phyloP scores from a whole-genome alignment of 2,329 filamentous ascomycete genomes.

The Chrysoporthe austroafricana region DNA sequence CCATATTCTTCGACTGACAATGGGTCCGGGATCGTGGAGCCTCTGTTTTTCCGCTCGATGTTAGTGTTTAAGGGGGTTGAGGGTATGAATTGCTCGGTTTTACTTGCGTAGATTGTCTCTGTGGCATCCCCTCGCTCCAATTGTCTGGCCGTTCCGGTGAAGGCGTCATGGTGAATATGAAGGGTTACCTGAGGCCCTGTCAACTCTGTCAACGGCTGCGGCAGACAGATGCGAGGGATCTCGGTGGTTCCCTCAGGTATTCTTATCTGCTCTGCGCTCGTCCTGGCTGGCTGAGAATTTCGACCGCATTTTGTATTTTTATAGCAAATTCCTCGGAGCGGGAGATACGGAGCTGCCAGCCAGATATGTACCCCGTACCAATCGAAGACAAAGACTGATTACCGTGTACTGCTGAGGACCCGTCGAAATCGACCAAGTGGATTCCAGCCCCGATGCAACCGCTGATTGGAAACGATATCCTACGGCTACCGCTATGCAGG shows the following conservation, averaged over 20 bases:
- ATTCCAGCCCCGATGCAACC: not conserved
- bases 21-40: slow-evolving; percentile 13
- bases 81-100: not conserved
- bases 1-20: slow-evolving; percentile 13
- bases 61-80: not conserved
- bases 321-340: not conserved
- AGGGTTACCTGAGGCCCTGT: not conserved
- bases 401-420: not conserved
- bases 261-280: not conserved
- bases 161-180: slow-evolving; percentile 1
- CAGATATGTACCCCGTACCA: not conserved
- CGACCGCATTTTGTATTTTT: slow-evolving; percentile 10
- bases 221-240: not conserved
- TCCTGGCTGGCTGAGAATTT: not conserved
- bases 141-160: not conserved
- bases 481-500: slow-evolving; percentile 15
- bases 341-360: not conserved
- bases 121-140: not conserved
- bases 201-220: not conserved
- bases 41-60: not conserved
- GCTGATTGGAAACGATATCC: slow-evolving; percentile 16
- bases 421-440: slow-evolving; percentile 5
- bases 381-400: not conserved
- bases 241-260: not conserved
- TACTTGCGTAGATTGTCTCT: slow-evolving; percentile 8